Evolutionary conservation across 495 filamentous ascomycete genomes (phyloP).

Genomic region (Podospora conica): DNA sequence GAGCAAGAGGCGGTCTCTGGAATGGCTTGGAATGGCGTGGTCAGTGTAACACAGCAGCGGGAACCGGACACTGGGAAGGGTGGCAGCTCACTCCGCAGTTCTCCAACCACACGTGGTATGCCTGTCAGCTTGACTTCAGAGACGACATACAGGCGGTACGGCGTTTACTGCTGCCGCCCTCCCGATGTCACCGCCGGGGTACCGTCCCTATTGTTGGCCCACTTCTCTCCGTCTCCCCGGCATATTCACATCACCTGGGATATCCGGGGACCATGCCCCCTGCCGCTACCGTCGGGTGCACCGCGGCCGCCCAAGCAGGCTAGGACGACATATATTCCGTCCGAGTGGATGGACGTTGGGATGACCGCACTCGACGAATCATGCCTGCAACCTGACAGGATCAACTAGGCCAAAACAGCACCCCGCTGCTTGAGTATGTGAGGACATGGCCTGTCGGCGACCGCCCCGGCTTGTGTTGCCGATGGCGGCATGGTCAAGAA

Average conservation of each 20-base stretch:
- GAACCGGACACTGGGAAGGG: conserved; percentile 14
- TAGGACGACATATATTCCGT: not conserved
- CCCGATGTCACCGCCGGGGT: not conserved
- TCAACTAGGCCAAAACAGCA: conserved; percentile 16
- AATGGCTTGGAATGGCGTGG: conserved; percentile 4
- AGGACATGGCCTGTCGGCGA: not conserved
- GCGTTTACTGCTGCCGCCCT: not conserved
- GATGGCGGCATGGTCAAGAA: conserved; percentile 5
- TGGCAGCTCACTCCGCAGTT: conserved; percentile 20
- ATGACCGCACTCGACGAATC: conserved; percentile 22
- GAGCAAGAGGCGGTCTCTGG: conserved; percentile 4
- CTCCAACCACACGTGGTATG: conserved; percentile 27
- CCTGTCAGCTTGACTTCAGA: not conserved
- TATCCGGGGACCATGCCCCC: not conserved
- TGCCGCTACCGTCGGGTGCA: not conserved
- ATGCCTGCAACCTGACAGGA: conserved; percentile 25
- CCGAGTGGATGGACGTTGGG: conserved; percentile 14
- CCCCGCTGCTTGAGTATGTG: conserved; percentile 1
- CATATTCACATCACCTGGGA: not conserved
- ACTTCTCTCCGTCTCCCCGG: not conserved
- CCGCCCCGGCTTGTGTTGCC: not conserved
- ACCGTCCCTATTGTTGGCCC: not conserved
- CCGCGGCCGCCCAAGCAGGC: not conserved
- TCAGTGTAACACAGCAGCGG: conserved; percentile 24
- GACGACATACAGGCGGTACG: not conserved